Evolutionary conservation across 2,329 filamentous ascomycete genomes (phyloP), one percentile per base, ranked within the genome.

Genomic region (Biscogniauxia marginata): DNA sequence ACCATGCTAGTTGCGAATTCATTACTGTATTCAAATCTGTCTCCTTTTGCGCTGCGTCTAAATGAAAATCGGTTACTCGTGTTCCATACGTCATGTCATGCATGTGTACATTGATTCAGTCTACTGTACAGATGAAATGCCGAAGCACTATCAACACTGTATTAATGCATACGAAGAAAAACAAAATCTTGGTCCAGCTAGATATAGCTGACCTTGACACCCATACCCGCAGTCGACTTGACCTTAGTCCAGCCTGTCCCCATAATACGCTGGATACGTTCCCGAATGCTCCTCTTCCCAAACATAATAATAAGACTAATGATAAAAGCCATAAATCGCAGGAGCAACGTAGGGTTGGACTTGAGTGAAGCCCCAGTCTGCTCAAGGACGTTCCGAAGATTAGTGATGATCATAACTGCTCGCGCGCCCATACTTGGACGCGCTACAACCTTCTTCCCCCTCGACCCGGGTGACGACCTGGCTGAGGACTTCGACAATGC

Each of bases 201-300:
- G 58, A 99, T 96, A 76, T 98, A 98, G 71, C 90, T 96, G 68
- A 98, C 93, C 77, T 97, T 98, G 61, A 96, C 90, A 2, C 93
- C 95, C 93, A 98, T 98, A 1, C 93, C 93, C 4, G 93, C 87
- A 0, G 95, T 98, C 47, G 86, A 82, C 70, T 84, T 86, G 44
- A 96, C 77, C 76, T 96, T 97, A 53, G 84, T 83, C 91, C 91
- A 96, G 8, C 85, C 86, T 23, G 82, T 78, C 43, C 82, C 83
- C 46, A 96, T 69, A 39, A 92, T 77, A 54, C 86, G 81, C 70
- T 86, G 82, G 34, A 97, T 73, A 62, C 89, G 83, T 63, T 96
- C 86, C 44, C 93, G 84, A 13, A 96, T 77, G 68, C 89, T 88
- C 66, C 84, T 82, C 65, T 90, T 83, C 56, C 90, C 88, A 57